Evolutionary conservation across 495 filamentous ascomycete species (phyloP), one percentile per base, ranked within the genome.

Genomic region (Neurospora sp.): DNA sequence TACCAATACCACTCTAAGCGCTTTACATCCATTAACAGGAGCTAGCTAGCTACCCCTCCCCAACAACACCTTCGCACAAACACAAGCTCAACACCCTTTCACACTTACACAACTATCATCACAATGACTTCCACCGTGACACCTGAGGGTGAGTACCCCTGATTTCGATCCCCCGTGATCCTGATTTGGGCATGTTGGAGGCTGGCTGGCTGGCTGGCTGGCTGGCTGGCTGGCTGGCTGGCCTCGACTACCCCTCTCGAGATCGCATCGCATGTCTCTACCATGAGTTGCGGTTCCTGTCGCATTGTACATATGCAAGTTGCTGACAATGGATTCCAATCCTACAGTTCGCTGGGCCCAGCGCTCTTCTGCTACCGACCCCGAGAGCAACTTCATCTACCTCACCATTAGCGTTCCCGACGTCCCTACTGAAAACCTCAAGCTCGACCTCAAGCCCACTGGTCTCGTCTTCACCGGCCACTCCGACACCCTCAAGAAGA

Each of bases 311-410:
- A 35, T 37, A 65, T 27, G 12, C 53, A 27, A 16, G 11, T 48
- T 37, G 37, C 71, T 70, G 22, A 65, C 53, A 65, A 35, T 35
- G 53, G 14, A 35, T 35, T 31, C 53, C 27, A 18, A 35, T 65
- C 31, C 69, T 37, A 6, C 78, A 99, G 96, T 98, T 76, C 91
- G 92, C 84, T 99, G 96, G 96, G 95, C 96, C 39, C 96, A 99
- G 85, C 95, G 96, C 86, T 98, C 96, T 61, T 94, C 91, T 81
- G 84, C 79, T 73, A 83, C 85, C 74, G 96, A 98, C 27, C 79
- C 90, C 44, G 88, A 90, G 80, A 95, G 94, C 84, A 98, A 98
- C 85, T 90, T 92, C 85, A 85, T 98, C 86, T 96, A 92, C 85
- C 89, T 98, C 70, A 96, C 92, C 80, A 91, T 99, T 85, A 88